phyloP scores from a whole-genome alignment of 2,329 filamentous ascomycete species.

The Aspergillus spinulosporus region DNA sequence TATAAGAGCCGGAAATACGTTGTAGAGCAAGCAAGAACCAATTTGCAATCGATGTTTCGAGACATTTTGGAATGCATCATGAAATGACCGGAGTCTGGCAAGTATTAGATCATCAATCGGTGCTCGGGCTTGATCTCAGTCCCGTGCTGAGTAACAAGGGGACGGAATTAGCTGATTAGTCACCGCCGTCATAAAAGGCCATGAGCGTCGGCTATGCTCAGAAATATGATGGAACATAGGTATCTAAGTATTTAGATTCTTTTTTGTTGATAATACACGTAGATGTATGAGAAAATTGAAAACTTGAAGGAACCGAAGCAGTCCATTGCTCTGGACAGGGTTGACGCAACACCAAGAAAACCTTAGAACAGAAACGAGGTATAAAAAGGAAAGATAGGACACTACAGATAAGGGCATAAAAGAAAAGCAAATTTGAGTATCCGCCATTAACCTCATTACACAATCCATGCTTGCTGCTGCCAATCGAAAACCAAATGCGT shows the following conservation, averaged over 20 bases:
- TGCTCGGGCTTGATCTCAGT: neutral
- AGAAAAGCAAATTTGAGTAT: slow-evolving; percentile 7
- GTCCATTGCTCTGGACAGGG: slow-evolving; percentile 1
- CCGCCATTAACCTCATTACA: slow-evolving; percentile 23
- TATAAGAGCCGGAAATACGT: neutral
- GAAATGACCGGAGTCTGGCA: too few relatives aligned
- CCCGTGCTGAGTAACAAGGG: too few relatives aligned
- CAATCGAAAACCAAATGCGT: slow-evolving; percentile 16
- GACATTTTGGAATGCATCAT: neutral
- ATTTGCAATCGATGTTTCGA: neutral
- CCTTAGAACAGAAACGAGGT: slow-evolving; percentile 9
- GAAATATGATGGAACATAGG: neutral
- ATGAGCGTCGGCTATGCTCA: neutral
- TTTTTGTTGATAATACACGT: slow-evolving; percentile 7
- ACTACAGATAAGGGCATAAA: slow-evolving; percentile 1
- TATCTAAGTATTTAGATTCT: slow-evolving; percentile 1
- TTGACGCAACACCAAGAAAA: slow-evolving; percentile 10
- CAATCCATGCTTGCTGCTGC: slow-evolving; percentile 18
- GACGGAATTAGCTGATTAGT: neutral
- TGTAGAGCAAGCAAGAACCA: neutral
- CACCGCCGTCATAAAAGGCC: neutral
- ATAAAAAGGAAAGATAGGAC: slow-evolving; percentile 8
- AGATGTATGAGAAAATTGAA: slow-evolving; percentile 3
- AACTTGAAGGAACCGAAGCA: neutral
- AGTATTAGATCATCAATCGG: neutral